Evolutionary conservation across 2,329 filamentous ascomycete species (phyloP).

Genomic region (Colletotrichum sojae): DNA sequence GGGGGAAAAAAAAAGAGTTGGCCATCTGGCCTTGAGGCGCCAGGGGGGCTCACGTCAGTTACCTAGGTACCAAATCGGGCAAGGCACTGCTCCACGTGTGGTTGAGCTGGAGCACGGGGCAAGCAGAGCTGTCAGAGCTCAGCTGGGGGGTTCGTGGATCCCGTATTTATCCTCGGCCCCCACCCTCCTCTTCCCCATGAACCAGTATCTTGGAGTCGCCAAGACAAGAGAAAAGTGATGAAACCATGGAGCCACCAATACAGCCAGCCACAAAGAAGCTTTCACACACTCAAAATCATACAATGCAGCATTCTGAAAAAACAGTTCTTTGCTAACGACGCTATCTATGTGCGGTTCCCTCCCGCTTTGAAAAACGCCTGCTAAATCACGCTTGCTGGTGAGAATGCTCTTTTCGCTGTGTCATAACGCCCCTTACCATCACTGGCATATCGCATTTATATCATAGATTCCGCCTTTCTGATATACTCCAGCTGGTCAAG

Average conservation of each 20-base stretch:
- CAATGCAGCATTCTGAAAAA: neutral
- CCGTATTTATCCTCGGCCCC: neutral
- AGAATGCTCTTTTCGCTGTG: neutral
- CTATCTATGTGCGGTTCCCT: neutral
- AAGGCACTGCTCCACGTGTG: constrained; percentile 19
- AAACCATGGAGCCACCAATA: neutral
- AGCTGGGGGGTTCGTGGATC: constrained; percentile 17
- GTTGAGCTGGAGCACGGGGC: constrained; percentile 34
- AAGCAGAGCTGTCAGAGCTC: constrained; percentile 23
- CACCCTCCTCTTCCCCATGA: neutral
- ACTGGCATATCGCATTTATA: constrained; percentile 6
- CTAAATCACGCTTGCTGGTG: neutral
- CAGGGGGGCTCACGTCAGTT: constrained; percentile 14
- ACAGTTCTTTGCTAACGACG: neutral
- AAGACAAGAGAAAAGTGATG: neutral
- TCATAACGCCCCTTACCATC: neutral
- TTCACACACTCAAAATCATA: no score
- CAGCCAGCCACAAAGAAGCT: neutral
- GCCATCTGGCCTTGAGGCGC: constrained; percentile 33
- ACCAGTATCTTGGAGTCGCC: constrained; percentile 17
- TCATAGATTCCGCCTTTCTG: neutral
- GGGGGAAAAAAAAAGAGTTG: constrained; percentile 39
- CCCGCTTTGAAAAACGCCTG: neutral
- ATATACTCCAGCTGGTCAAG: neutral
- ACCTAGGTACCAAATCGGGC: constrained; percentile 9